Conservation (phyloP, 169 alveolate genomes). For the Perkinsus olseni region DNA sequence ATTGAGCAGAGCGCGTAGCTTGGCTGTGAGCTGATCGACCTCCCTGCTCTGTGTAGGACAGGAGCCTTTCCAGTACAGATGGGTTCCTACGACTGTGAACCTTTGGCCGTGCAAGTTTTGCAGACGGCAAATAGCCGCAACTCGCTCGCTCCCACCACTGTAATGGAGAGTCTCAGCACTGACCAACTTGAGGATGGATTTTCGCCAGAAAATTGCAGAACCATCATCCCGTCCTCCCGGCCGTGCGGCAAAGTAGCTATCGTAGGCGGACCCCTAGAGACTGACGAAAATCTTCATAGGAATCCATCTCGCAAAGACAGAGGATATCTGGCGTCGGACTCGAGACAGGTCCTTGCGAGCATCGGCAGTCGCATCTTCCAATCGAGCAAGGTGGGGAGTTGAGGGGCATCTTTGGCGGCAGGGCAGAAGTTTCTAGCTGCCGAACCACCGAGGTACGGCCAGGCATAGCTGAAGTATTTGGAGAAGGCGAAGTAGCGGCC, state of each 20-base stretch:
- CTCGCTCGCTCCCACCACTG: neutral
- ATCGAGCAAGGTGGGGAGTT: neutral
- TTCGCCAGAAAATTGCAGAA: neutral
- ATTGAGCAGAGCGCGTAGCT: neutral
- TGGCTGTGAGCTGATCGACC: neutral
- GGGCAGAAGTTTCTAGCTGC: neutral
- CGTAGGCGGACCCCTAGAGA: neutral
- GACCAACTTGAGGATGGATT: neutral
- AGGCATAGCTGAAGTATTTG: neutral
- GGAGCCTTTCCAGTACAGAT: neutral
- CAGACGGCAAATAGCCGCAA: neutral
- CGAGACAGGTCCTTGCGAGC: neutral
- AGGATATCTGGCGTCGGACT: neutral
- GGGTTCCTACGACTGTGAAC: neutral
- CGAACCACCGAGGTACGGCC: neutral
- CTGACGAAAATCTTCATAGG: neutral
- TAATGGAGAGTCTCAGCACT: neutral
- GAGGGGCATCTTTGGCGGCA: neutral
- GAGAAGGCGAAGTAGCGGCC: neutral
- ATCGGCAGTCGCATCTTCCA: neutral
- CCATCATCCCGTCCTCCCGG: neutral
- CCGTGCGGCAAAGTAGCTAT: neutral
- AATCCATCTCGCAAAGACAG: neutral
- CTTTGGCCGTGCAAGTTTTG: neutral
- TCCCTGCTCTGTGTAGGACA: neutral